Conservation (phyloP, 371 early-diverging fungal species). For the Rhizopus stolonifer region DNA sequence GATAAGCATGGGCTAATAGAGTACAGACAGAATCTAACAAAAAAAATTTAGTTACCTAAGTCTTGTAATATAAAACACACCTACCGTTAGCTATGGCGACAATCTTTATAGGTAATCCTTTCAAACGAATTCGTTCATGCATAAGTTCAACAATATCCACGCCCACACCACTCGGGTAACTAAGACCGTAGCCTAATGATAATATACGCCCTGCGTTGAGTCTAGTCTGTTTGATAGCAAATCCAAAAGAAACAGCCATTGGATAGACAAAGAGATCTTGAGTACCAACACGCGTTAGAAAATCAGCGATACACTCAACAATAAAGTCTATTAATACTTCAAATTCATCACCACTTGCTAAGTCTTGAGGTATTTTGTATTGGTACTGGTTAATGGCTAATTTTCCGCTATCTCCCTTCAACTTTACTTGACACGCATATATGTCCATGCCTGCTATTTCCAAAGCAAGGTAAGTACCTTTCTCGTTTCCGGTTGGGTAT, state of each 20-base stretch:
- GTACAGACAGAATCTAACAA: slow-evolving; percentile 92
- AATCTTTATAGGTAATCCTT: slow-evolving; percentile 44
- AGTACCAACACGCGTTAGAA: slow-evolving; percentile 43
- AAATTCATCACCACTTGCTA: slow-evolving; percentile 64
- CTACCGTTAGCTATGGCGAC: slow-evolving; percentile 75
- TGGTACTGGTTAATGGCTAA: slow-evolving; percentile 56
- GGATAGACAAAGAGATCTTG: slow-evolving; percentile 50
- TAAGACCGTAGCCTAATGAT: slow-evolving; percentile 40
- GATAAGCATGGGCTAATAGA: slow-evolving; percentile 85
- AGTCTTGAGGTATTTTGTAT: slow-evolving; percentile 79
- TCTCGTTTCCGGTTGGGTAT: slow-evolving; percentile 84
- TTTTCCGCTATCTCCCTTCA: slow-evolving; percentile 50
- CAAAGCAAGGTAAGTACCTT: slow-evolving; percentile 86
- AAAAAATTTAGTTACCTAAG: too few species aligned
- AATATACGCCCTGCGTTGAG: slow-evolving; percentile 39
- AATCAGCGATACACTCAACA: slow-evolving; percentile 65
- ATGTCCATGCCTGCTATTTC: slow-evolving; percentile 87
- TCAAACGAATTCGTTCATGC: slow-evolving; percentile 40
- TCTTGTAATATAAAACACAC: too few species aligned
- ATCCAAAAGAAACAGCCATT: slow-evolving; percentile 51
- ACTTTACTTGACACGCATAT: slow-evolving; percentile 50
- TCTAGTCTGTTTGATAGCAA: slow-evolving; percentile 47
- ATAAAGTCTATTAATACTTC: slow-evolving; percentile 83
- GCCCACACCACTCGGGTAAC: slow-evolving; percentile 48
- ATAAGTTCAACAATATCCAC: slow-evolving; percentile 46